phyloP scores from a whole-genome alignment of 2,329 filamentous ascomycete genomes.

The Stemphylium lycopersici region DNA sequence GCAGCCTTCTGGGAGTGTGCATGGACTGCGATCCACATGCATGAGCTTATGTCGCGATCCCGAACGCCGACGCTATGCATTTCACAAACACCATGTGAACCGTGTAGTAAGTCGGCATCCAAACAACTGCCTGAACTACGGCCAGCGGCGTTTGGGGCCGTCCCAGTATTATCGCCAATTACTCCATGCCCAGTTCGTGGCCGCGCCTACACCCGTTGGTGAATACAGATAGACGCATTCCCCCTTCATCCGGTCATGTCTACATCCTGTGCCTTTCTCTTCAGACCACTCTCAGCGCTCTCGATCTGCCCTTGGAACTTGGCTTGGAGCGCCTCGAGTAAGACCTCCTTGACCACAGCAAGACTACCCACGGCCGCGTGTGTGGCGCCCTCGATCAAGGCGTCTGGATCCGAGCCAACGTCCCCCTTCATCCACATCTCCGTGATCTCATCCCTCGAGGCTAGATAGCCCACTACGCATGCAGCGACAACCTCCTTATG shows the following conservation, averaged over 20 bases:
- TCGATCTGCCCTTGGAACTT: slow-evolving; percentile 37
- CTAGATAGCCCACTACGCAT: slow-evolving; percentile 89
- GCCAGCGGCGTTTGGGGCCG: background rate
- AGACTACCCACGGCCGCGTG: slow-evolving; percentile 66
- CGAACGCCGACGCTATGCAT: slow-evolving; percentile 7
- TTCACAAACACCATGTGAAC: background rate
- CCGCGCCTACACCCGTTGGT: background rate
- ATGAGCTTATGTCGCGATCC: slow-evolving; percentile 3
- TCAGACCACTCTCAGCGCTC: slow-evolving; percentile 20
- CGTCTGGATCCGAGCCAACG: slow-evolving; percentile 55
- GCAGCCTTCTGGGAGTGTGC: background rate
- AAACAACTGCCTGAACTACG: background rate
- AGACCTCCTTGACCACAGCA: slow-evolving; percentile 65
- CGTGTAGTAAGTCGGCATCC: background rate
- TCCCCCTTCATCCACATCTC: slow-evolving; percentile 93
- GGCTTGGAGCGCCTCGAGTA: slow-evolving; percentile 57
- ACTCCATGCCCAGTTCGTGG: background rate
- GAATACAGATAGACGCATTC: background rate
- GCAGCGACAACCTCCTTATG: slow-evolving; percentile 78
- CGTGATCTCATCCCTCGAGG: slow-evolving; percentile 86
- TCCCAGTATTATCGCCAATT: background rate
- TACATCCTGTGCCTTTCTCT: slow-evolving; percentile 39
- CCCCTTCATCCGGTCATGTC: slow-evolving; percentile 41
- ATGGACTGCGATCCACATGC: background rate
- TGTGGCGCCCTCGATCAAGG: slow-evolving; percentile 67